Evolutionary conservation across 1,284 basidiomycete species (phyloP), one percentile per base, ranked within the genome.

Genomic region (Thecaphora frezii): DNA sequence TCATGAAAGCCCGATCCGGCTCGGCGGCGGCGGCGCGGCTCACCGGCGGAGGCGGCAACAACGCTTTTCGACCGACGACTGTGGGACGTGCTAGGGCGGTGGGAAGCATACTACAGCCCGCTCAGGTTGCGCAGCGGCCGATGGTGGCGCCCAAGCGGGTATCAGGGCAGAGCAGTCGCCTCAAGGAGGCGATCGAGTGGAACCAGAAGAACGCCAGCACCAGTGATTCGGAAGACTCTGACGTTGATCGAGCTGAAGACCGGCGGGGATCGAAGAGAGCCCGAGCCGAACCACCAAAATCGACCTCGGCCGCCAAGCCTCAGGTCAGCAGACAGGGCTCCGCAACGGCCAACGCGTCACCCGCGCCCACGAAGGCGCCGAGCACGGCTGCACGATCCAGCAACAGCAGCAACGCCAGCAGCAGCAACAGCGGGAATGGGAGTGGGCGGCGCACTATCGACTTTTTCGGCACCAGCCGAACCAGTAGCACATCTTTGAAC

Each of bases 81-180:
- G 48, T 53, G 39, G 64, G 64, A 13, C 49, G 54, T 30, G 62
- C 55, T 22, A 48, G 46, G 33, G 53, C 51, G 7, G 56, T 57
- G 1, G 64, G 54, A 52, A 63, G 49, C 54, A 58, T 14, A 49
- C 56, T 13, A 52, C 59, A 0, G 53, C 50, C 54, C 55, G 0
- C 48, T 53, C 21, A 36, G 46, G n/a, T 49, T 24, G 3, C 37
- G 22, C n/a, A 24, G 40, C 44, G 52, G 24, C 59, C 64, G 23
- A 66, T 66, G 64, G 59, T 66, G 12, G 59, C 64, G 1, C 64
- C 64, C 8, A 54, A 51, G 33, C 49, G 39, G 30, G 50, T 66
- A 16, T 12, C n/a, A 7, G 40, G 40, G 9, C 19, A 22, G 23
- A 21, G 21, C 40, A 4, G 3, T 7, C 21, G 40, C 8, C 40